Evolutionary conservation across 768 basidiomycete species (phyloP).

Genomic region (Coprinopsis cinerea): DNA sequence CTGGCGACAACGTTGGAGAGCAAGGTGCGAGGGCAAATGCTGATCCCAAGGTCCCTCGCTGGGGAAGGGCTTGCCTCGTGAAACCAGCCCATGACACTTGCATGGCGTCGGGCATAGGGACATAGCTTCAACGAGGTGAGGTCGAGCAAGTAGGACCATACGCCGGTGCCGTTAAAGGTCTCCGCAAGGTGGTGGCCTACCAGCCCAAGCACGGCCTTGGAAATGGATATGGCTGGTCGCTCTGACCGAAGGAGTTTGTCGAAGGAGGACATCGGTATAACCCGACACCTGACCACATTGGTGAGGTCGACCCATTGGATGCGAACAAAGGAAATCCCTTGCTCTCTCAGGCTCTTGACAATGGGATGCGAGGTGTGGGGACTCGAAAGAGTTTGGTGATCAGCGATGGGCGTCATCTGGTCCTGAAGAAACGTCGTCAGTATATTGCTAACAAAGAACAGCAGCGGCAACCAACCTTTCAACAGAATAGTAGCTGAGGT

Average conservation of each 20-base stretch:
- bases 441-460: too few species aligned
- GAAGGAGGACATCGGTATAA: slow-evolving; percentile 53
- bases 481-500: too few species aligned
- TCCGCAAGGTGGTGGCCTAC: slow-evolving; percentile 40
- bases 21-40: slow-evolving; percentile 5
- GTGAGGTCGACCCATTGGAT: slow-evolving; percentile 62
- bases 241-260: slow-evolving; percentile 40
- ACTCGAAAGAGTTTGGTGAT: too few species aligned
- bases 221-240: slow-evolving; percentile 48
- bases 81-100: slow-evolving; percentile 62
- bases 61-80: slow-evolving; percentile 46
- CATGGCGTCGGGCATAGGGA: slow-evolving; percentile 55
- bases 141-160: slow-evolving; percentile 57
- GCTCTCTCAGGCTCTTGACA: neutral
- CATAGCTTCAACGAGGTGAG: slow-evolving; percentile 44
- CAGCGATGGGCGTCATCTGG: too few species aligned
- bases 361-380: too few species aligned
- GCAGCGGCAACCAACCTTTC: too few species aligned
- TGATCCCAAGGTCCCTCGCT: slow-evolving; percentile 10
- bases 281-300: slow-evolving; percentile 54
- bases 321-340: slow-evolving; percentile 39
- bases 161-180: slow-evolving; percentile 52
- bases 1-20: slow-evolving; percentile 1
- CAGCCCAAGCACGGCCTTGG: slow-evolving; percentile 44
- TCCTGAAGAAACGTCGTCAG: too few species aligned